phyloP scores from a whole-genome alignment of 805 yeast species.

The Cyberlindnera samutprakarnensis region DNA sequence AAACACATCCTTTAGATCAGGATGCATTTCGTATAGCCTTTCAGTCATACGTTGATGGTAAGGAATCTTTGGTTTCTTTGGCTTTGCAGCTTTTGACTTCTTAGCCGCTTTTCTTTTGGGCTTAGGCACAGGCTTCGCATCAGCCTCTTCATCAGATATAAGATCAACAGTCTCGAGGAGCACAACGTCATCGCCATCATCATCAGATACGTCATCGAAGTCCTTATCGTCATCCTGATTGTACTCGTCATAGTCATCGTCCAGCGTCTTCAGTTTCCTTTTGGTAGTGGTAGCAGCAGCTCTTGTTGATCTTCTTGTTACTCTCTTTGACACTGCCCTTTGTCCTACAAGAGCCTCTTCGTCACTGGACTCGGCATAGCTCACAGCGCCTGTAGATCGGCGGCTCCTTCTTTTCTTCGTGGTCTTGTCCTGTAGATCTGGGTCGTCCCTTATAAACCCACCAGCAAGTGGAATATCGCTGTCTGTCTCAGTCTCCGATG shows the following conservation, averaged over 20 bases:
- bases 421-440: constrained; percentile 13
- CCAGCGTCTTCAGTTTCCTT: constrained; percentile 18
- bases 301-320: constrained; percentile 13
- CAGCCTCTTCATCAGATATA: constrained; percentile 14
- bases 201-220: constrained; percentile 21
- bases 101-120: constrained; percentile 15
- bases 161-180: constrained; percentile 13
- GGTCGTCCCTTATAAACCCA: constrained; percentile 22
- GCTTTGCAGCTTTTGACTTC: constrained; percentile 11
- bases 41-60: constrained; percentile 64
- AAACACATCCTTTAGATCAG: constrained; percentile 68
- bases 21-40: constrained; percentile 67
- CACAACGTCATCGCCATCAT: constrained; percentile 21
- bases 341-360: neutral
- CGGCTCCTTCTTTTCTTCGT: neutral
- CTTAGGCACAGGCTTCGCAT: constrained; percentile 9
- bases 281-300: constrained; percentile 22
- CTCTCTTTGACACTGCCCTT: no score
- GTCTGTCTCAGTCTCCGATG: constrained; percentile 14
- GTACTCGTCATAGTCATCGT: constrained; percentile 29
- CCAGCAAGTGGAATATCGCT: constrained; percentile 20
- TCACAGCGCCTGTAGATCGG: constrained; percentile 3
- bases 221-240: constrained; percentile 24
- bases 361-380: constrained; percentile 6
- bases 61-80: constrained; percentile 47